phyloP scores from a whole-genome alignment of 768 basidiomycete species.

The Sporobolomyces phaffii region DNA sequence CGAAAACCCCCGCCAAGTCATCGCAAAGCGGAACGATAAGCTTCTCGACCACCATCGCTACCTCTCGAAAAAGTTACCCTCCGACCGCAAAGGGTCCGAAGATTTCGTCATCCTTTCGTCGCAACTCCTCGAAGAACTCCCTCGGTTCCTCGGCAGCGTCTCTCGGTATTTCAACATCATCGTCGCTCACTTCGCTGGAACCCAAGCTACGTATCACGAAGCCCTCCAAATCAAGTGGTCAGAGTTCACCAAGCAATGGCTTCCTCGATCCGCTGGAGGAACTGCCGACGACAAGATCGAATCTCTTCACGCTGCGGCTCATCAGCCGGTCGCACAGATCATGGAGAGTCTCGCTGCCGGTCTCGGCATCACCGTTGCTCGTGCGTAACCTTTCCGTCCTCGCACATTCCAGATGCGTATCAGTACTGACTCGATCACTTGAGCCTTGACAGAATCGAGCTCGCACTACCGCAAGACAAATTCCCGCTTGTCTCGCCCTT shows the following conservation, averaged over 20 bases:
- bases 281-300: conserved; percentile 5
- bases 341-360: conserved; percentile 35
- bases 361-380: conserved; percentile 16
- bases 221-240: conserved; percentile 25
- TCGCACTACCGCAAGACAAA: neutral
- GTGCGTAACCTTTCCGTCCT: neutral
- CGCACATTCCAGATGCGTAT: too few species aligned
- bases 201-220: conserved; percentile 34
- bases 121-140: conserved; percentile 42
- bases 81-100: conserved; percentile 32
- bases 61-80: conserved; percentile 25
- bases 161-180: conserved; percentile 40
- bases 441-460: neutral
- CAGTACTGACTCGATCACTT: neutral
- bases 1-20: conserved; percentile 38
- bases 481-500: neutral
- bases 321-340: conserved; percentile 28
- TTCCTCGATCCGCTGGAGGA: conserved; percentile 7
- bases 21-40: conserved; percentile 40
- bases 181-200: conserved; percentile 30
- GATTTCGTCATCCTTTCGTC: conserved; percentile 38
- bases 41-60: conserved; percentile 35
- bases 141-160: conserved; percentile 39
- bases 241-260: conserved; percentile 20
- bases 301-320: conserved; percentile 1